Conservation (phyloP, 2,329 filamentous ascomycete genomes). For the Alternaria novae-zelandiae region DNA sequence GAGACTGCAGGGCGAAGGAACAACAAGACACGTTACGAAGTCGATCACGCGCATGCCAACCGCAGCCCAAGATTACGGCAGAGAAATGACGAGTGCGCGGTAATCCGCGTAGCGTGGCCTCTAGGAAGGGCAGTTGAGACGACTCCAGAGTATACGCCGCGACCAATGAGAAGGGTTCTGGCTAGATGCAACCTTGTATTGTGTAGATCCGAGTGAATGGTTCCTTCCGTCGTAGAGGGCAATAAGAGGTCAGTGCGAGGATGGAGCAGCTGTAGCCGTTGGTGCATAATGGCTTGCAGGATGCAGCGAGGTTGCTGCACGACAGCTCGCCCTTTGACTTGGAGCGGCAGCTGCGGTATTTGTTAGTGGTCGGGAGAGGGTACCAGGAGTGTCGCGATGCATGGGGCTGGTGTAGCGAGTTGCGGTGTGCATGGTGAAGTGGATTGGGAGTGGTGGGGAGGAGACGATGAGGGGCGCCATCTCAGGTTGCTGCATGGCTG, state of each 20-base stretch:
- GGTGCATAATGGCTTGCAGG: slow-evolving; percentile 9
- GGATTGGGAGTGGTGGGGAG: slow-evolving; percentile 10
- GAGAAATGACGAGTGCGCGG: background rate
- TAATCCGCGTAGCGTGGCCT: background rate
- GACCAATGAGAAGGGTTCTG: background rate
- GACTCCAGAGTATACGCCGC: background rate
- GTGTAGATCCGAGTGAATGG: slow-evolving; percentile 9
- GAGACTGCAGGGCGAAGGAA: background rate
- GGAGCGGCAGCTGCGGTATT: slow-evolving; percentile 6
- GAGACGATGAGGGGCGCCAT: slow-evolving; percentile 9
- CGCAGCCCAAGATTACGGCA: background rate
- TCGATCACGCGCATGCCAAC: background rate
- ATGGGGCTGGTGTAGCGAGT: slow-evolving; percentile 12
- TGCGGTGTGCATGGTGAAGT: slow-evolving; percentile 27
- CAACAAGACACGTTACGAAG: background rate
- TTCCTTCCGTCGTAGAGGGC: slow-evolving; percentile 10
- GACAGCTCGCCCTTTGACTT: slow-evolving; percentile 2
- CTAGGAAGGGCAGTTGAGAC: background rate
- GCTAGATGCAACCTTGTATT: background rate
- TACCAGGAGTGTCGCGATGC: background rate
- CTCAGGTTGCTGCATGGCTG: slow-evolving; percentile 6
- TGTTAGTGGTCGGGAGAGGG: slow-evolving; percentile 11
- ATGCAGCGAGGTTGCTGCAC: slow-evolving; percentile 1
- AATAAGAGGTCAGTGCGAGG: slow-evolving; percentile 14
- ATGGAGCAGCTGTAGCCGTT: slow-evolving; percentile 15